Conservation (phyloP, 345 rosid species). For the Aethionema arabicum region DNA sequence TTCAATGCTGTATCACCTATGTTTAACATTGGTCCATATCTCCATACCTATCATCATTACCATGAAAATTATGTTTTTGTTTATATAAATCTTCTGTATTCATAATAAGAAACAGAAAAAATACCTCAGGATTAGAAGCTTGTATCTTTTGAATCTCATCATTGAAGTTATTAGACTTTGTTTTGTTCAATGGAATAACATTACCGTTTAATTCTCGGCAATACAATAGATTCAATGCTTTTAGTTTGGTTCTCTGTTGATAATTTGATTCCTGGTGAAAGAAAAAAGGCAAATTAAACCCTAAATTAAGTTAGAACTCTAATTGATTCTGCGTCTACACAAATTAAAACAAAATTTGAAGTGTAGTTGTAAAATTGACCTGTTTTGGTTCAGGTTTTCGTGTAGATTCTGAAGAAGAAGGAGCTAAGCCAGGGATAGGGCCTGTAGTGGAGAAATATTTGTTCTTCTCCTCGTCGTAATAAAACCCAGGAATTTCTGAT, state of each 20-base stretch:
- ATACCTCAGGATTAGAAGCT: constrained; percentile 69
- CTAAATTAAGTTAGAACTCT: constrained; percentile 6
- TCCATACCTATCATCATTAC: constrained; percentile 43
- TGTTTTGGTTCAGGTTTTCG: constrained; percentile 35
- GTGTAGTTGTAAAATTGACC: constrained; percentile 23
- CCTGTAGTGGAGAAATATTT: constrained; percentile 80
- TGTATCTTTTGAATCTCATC: constrained; percentile 64
- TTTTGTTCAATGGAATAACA: constrained; percentile 35
- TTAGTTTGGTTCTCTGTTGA: constrained; percentile 33
- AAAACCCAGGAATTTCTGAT: constrained; percentile 82
- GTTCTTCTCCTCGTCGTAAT: constrained; percentile 84
- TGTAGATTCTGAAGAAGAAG: constrained; percentile 36
- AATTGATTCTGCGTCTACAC: constrained; percentile 13
- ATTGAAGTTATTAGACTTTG: constrained; percentile 51
- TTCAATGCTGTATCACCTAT: constrained; percentile 58
- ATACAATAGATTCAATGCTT: constrained; percentile 51
- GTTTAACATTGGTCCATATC: constrained; percentile 41
- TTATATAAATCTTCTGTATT: not conserved
- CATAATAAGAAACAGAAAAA: too few relatives aligned
- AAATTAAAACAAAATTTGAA: constrained; percentile 7
- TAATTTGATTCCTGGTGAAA: constrained; percentile 29
- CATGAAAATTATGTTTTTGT: constrained; percentile 5
- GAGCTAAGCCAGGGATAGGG: constrained; percentile 65
- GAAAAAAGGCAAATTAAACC: not conserved
- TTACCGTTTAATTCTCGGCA: constrained; percentile 67